Percentiles rank a stretch among this genome's conserved stretches.
phyloP scores from a whole-genome alignment of 2,329 filamentous ascomycete species.

The Trichoderma breve region DNA sequence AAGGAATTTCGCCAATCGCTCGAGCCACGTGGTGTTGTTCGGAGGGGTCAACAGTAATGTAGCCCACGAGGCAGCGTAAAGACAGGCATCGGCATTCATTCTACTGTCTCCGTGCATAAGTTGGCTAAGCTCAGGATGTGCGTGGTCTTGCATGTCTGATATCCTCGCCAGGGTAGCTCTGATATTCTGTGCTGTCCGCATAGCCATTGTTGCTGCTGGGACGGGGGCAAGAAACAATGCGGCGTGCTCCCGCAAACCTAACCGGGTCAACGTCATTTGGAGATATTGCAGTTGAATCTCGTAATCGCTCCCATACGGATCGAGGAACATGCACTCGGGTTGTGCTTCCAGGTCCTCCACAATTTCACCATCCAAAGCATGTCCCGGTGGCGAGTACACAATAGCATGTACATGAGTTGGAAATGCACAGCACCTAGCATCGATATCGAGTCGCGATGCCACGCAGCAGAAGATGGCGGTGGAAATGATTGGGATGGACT shows the following conservation, averaged over 20 bases:
- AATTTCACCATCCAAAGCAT: conserved; percentile 56
- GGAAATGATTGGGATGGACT: conserved; percentile 82
- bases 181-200: conserved; percentile 75
- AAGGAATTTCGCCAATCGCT: conserved; percentile 63
- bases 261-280: conserved; percentile 54
- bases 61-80: conserved; percentile 75
- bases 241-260: conserved; percentile 42
- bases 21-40: conserved; percentile 52
- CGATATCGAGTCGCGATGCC: conserved; percentile 69
- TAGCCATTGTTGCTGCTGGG: conserved; percentile 63
- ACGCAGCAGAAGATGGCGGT: conserved; percentile 82
- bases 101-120: conserved; percentile 36
- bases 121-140: conserved; percentile 32
- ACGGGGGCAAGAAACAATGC: conserved; percentile 62
- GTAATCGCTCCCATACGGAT: conserved; percentile 70
- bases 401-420: conserved; percentile 84
- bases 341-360: conserved; percentile 35
- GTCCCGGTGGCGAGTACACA: conserved; percentile 59
- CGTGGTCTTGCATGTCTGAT: conserved; percentile 30
- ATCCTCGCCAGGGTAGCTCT: conserved; percentile 58
- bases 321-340: conserved; percentile 67
- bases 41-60: conserved; percentile 54
- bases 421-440: conserved; percentile 76
- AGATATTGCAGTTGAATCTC: conserved; percentile 65
- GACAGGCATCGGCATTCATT: conserved; percentile 54